phyloP scores from a whole-genome alignment of 495 filamentous ascomycete species.

The Glonium stellatum region DNA sequence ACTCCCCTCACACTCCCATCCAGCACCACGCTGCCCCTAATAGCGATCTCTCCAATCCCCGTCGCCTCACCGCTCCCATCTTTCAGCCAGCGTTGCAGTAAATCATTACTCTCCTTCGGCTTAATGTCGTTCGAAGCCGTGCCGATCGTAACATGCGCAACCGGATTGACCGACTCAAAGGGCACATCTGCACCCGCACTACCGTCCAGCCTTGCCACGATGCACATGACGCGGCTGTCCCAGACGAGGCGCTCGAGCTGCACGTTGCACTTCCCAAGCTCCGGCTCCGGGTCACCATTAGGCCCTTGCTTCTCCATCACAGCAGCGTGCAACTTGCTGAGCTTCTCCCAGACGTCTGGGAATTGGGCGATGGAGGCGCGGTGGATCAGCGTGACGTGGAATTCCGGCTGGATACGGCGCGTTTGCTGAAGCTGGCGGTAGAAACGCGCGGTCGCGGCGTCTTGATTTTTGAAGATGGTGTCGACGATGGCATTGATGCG shows the following conservation, averaged over 20 bases:
- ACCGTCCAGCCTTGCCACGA: slow-evolving; percentile 60
- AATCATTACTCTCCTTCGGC: slow-evolving; percentile 86
- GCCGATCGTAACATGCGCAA: slow-evolving; percentile 87
- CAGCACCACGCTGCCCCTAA: slow-evolving; percentile 36
- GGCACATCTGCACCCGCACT: slow-evolving; percentile 31
- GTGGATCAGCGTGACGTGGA: slow-evolving; percentile 94
- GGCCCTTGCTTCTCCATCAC: slow-evolving; percentile 8
- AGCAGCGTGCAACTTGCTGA: slow-evolving; percentile 37
- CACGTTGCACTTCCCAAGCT: slow-evolving; percentile 47
- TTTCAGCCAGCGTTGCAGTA: slow-evolving; percentile 63
- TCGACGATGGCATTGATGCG: slow-evolving; percentile 58
- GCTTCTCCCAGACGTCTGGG: slow-evolving; percentile 64
- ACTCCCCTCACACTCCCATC: slow-evolving; percentile 39
- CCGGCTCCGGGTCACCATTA: slow-evolving; percentile 29
- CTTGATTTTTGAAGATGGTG: slow-evolving; percentile 52
- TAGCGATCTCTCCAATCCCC: slow-evolving; percentile 38
- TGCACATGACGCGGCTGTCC: slow-evolving; percentile 78
- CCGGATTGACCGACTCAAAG: slow-evolving; percentile 65
- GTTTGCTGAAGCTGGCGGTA: slow-evolving; percentile 67
- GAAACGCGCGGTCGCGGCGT: slow-evolving; percentile 50
- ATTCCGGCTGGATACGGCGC: slow-evolving; percentile 71
- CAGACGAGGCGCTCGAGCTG: slow-evolving; percentile 66
- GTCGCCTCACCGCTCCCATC: slow-evolving; percentile 44
- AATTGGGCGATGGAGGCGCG: slow-evolving; percentile 51
- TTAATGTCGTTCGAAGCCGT: slow-evolving; percentile 67